phyloP scores from a whole-genome alignment of 345 rosid species.

The Jatropha curcas region DNA sequence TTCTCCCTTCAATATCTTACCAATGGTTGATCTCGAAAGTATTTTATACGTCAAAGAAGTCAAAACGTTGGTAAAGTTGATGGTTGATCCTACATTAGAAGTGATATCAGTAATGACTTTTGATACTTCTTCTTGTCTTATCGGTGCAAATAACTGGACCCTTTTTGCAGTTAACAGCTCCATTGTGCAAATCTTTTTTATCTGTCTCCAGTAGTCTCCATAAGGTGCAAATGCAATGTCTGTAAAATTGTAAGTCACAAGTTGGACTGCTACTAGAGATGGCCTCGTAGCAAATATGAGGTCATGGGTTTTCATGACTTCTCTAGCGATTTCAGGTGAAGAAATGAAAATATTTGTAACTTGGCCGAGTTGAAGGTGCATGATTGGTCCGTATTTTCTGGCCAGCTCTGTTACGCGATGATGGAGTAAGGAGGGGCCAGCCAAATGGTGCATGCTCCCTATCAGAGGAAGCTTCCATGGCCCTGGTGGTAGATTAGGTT shows the following conservation, averaged over 20 bases:
- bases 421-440: slow-evolving; percentile 9
- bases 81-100: background rate
- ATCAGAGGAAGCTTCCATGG: slow-evolving; percentile 40
- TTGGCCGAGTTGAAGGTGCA: slow-evolving; percentile 20
- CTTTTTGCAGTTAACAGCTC: background rate
- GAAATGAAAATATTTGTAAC: background rate
- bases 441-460: slow-evolving; percentile 35
- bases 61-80: slow-evolving; percentile 3
- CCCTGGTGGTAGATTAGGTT: slow-evolving; percentile 25
- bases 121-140: slow-evolving; percentile 1
- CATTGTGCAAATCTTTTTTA: background rate
- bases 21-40: background rate
- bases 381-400: slow-evolving; percentile 8
- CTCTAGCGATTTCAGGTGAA: slow-evolving; percentile 11
- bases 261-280: background rate
- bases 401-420: background rate
- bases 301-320: slow-evolving; percentile 11
- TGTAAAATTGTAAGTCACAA: background rate
- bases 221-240: background rate
- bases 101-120: background rate
- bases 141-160: background rate
- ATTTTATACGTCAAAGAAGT: background rate
- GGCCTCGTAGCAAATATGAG: slow-evolving; percentile 1
- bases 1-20: slow-evolving; percentile 8
- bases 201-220: slow-evolving; percentile 10